Evolutionary conservation across 2,329 filamentous ascomycete species (phyloP).

Genomic region (Pyrenophora teres): DNA sequence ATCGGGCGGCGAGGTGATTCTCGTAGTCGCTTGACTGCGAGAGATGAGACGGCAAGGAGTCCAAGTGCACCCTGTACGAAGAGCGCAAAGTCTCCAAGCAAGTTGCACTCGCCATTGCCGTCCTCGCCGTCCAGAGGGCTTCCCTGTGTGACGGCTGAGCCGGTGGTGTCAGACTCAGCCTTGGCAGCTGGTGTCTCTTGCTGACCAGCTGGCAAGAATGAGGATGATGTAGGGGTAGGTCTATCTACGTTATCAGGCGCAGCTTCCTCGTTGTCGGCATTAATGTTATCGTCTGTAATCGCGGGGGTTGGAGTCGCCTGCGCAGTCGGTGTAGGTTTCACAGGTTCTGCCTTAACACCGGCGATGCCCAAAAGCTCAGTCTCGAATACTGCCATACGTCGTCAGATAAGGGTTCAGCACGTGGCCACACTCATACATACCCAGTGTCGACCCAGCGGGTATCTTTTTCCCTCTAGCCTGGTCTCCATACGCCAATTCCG

Average conservation of each 20-base stretch:
- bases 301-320: slow-evolving; percentile 8
- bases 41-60: slow-evolving; percentile 76
- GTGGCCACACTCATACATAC: slow-evolving; percentile 53
- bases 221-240: slow-evolving; percentile 17
- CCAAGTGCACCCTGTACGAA: slow-evolving; percentile 88
- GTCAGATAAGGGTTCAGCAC: slow-evolving; percentile 13
- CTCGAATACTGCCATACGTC: slow-evolving; percentile 72
- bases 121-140: slow-evolving; percentile 48
- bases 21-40: slow-evolving; percentile 92
- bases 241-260: slow-evolving; percentile 12
- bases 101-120: slow-evolving; percentile 75
- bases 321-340: slow-evolving; percentile 4
- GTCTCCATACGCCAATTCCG: slow-evolving; percentile 80
- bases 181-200: slow-evolving; percentile 6
- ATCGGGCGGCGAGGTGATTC: slow-evolving; percentile 89
- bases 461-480: slow-evolving; percentile 71
- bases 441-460: slow-evolving; percentile 75
- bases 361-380: slow-evolving; percentile 86
- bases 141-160: slow-evolving; percentile 25
- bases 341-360: slow-evolving; percentile 48
- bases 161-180: slow-evolving; percentile 17
- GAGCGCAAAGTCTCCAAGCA: slow-evolving; percentile 89
- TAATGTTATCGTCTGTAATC: slow-evolving; percentile 12
- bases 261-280: slow-evolving; percentile 14
- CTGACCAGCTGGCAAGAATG: slow-evolving; percentile 9